These are phyloP conservation scores for Aureobasidium sp. DNA, from an alignment of 2,329 filamentous ascomycete species.

Conservation along the genomic window DNA sequence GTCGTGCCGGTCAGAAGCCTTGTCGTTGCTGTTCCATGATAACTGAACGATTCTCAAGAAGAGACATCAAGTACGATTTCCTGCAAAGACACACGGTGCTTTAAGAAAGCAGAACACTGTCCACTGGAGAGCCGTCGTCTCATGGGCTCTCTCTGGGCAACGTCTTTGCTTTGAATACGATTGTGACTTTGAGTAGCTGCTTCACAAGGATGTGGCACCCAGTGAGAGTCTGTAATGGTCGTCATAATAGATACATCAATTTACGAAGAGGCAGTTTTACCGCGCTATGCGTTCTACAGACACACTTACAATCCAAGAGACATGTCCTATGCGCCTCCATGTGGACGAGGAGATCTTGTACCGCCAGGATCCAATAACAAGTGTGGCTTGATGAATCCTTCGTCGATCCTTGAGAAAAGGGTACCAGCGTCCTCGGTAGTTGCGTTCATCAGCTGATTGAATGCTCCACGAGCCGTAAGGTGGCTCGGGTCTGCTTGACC, in stretches of 20 bases:
- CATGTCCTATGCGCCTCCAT: not conserved
- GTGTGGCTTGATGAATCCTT: constrained; percentile 91
- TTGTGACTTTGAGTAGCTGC: no score
- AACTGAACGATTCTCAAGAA: not conserved
- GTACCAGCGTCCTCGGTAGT: constrained; percentile 79
- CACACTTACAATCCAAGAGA: not conserved
- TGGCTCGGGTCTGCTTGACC: constrained; percentile 8
- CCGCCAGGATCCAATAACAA: constrained; percentile 63
- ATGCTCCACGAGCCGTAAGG: constrained; percentile 64
- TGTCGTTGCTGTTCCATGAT: not conserved
- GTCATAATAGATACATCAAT: not conserved
- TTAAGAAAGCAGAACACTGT: not conserved
- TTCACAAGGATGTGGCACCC: not conserved
- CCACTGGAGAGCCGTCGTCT: not conserved
- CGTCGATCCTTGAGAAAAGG: constrained; percentile 85
- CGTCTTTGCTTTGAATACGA: not conserved
- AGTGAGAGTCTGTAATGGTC: not conserved
- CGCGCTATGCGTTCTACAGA: not conserved
- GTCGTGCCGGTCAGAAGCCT: not conserved
- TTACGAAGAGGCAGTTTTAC: not conserved
- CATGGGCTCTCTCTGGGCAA: not conserved
- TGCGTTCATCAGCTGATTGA: constrained; percentile 69
- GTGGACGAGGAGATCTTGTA: constrained; percentile 11
- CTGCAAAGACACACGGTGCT: not conserved
- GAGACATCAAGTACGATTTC: no score